A percentile compares a stretch with the other conserved stretches of the same genome.
phyloP scores from a whole-genome alignment of 768 basidiomycete genomes.

The Lactifluus volemus region DNA sequence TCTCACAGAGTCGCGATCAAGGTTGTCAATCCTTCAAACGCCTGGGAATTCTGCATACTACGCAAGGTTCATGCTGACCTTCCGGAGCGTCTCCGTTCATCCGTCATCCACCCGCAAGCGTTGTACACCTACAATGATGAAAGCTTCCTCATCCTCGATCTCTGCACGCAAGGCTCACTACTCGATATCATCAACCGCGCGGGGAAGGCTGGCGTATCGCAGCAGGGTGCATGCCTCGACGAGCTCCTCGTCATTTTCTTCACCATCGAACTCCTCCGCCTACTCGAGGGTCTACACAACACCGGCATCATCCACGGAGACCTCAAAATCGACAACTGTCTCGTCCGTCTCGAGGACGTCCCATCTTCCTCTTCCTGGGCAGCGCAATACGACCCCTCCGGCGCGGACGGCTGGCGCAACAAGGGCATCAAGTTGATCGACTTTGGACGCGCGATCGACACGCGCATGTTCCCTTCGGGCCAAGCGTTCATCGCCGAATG shows the following conservation, averaged over 20 bases:
- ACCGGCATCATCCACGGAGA: conserved; percentile 94
- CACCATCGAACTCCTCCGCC: conserved; percentile 76
- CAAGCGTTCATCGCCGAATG: conserved; percentile 86
- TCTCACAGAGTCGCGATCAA: conserved; percentile 78
- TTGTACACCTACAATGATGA: conserved; percentile 85
- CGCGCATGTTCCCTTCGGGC: conserved; percentile 62
- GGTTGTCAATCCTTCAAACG: conserved; percentile 76
- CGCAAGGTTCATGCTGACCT: conserved; percentile 66
- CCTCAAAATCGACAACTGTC: conserved; percentile 97
- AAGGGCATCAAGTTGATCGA: conserved; percentile 94
- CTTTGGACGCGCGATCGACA: conserved; percentile 94
- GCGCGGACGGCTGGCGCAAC: conserved; percentile 74
- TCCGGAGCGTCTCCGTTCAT: conserved; percentile 46
- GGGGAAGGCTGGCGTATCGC: conserved; percentile 60
- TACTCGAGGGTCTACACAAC: conserved; percentile 74
- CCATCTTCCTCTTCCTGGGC: conserved; percentile 66
- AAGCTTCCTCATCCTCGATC: conserved; percentile 80
- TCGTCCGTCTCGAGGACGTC: conserved; percentile 83
- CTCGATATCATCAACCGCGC: conserved; percentile 90
- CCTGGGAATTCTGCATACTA: conserved; percentile 91
- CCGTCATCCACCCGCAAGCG: conserved; percentile 68
- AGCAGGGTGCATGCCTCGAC: conserved; percentile 76
- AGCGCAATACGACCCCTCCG: conserved; percentile 64
- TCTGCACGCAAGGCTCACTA: conserved; percentile 86
- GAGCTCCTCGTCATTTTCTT: conserved; percentile 95